These are phyloP conservation scores for Acorus calamus DNA, from an alignment of 106 monocot species.

Conservation along the genomic window DNA sequence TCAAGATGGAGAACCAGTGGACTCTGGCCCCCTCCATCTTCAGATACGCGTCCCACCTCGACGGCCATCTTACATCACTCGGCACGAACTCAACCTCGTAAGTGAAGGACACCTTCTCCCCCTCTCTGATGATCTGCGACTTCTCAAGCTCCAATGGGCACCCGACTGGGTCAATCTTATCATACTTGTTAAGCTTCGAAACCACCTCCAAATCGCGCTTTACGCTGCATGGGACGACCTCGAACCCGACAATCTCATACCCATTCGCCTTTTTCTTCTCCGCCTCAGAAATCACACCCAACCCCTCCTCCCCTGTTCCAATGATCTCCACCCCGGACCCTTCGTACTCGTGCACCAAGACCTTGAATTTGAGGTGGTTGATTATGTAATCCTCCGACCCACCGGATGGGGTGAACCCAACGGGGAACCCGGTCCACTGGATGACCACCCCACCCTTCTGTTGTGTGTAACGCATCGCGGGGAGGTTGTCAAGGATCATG, in stretches of 20 bases:
- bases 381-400: slow-evolving; percentile 38
- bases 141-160: slow-evolving; percentile 36
- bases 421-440: slow-evolving; percentile 61
- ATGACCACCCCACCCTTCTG: slow-evolving; percentile 31
- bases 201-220: slow-evolving; percentile 32
- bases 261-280: slow-evolving; percentile 37
- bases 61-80: slow-evolving; percentile 57
- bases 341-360: slow-evolving; percentile 56
- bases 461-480: slow-evolving; percentile 34
- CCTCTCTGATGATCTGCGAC: slow-evolving; percentile 38
- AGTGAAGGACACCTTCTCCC: slow-evolving; percentile 50
- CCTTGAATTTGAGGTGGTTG: slow-evolving; percentile 59
- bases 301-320: slow-evolving; percentile 36
- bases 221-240: slow-evolving; percentile 56
- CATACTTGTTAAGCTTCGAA: slow-evolving; percentile 35
- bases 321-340: slow-evolving; percentile 31
- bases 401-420: slow-evolving; percentile 29
- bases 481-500: slow-evolving; percentile 70
- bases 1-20: slow-evolving; percentile 75
- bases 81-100: slow-evolving; percentile 50
- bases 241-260: slow-evolving; percentile 58
- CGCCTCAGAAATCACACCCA: slow-evolving; percentile 28
- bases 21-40: slow-evolving; percentile 58
- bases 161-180: slow-evolving; percentile 21
- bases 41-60: slow-evolving; percentile 64